A percentile compares a stretch with the other conserved stretches of the same genome.
phyloP scores from a whole-genome alignment of 2,329 filamentous ascomycete genomes.

The Phialophora verrucosa region DNA sequence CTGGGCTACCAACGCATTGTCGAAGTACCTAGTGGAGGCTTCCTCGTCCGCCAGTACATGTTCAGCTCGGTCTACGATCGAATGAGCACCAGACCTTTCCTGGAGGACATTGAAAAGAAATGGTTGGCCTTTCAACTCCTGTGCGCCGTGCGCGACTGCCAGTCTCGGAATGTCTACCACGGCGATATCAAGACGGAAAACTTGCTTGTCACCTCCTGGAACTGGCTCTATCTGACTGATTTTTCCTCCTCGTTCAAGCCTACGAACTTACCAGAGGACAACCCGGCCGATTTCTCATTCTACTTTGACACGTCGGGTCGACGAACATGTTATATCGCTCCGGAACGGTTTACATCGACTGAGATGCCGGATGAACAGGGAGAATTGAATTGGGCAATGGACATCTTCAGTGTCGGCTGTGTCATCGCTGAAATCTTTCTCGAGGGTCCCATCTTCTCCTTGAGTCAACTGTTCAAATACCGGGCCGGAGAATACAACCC shows the following conservation, averaged over 20 bases:
- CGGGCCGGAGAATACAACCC: slow-evolving; percentile 92
- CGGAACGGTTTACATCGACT: slow-evolving; percentile 82
- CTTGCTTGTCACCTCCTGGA: slow-evolving; percentile 95
- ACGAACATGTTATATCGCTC: slow-evolving; percentile 91
- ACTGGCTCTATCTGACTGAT: slow-evolving; percentile 98
- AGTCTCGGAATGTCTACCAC: slow-evolving; percentile 86
- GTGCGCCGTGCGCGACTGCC: slow-evolving; percentile 89
- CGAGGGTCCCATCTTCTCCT: slow-evolving; percentile 94
- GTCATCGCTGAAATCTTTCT: slow-evolving; percentile 96
- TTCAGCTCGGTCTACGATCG: slow-evolving; percentile 98
- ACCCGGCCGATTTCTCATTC: slow-evolving; percentile 95
- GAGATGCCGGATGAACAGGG: slow-evolving; percentile 69
- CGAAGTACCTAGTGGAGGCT: slow-evolving; percentile 89
- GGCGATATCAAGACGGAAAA: slow-evolving; percentile 99
- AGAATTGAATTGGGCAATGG: slow-evolving; percentile 89
- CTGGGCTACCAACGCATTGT: slow-evolving; percentile 87
- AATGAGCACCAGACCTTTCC: slow-evolving; percentile 89
- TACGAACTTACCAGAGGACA: slow-evolving; percentile 90
- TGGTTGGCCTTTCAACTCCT: slow-evolving; percentile 97
- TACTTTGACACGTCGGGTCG: slow-evolving; percentile 94
- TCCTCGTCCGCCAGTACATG: slow-evolving; percentile 91
- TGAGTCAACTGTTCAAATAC: slow-evolving; percentile 95
- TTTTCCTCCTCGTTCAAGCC: slow-evolving; percentile 97
- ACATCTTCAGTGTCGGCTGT: slow-evolving; percentile 95
- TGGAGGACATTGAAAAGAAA: slow-evolving; percentile 98